Evolutionary conservation across 352 stramenopile species (phyloP).

Genomic region (Pythium vanterpoolii): DNA sequence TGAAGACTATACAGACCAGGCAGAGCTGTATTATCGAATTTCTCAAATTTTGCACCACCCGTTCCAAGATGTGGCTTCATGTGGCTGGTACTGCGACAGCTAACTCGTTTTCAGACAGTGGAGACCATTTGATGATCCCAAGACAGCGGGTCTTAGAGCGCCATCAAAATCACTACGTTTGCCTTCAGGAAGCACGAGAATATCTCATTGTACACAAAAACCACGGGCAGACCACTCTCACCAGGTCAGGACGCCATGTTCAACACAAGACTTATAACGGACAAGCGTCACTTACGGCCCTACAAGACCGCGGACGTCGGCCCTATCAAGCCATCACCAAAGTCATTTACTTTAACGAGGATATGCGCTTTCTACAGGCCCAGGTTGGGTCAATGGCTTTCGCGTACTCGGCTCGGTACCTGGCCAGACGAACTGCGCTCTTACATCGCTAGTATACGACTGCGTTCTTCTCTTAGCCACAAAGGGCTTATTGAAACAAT

Average conservation of each 20-base stretch:
- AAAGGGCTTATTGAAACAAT: background rate
- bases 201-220: too few relatives aligned
- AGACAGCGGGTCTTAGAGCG: constrained; percentile 5
- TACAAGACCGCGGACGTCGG: background rate
- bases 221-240: too few relatives aligned
- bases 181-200: constrained; percentile 6
- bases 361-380: constrained; percentile 22
- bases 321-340: constrained; percentile 22
- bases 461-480: background rate
- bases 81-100: background rate
- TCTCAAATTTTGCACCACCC: constrained; percentile 16
- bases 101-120: background rate
- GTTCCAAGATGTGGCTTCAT: constrained; percentile 7
- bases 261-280: background rate
- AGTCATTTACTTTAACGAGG: constrained; percentile 21
- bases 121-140: background rate
- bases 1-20: constrained; percentile 13
- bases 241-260: too few relatives aligned
- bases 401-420: constrained; percentile 1
- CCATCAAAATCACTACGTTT: constrained; percentile 21
- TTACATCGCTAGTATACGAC: background rate
- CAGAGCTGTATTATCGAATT: constrained; percentile 23
- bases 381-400: constrained; percentile 20
- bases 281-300: background rate
- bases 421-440: constrained; percentile 1